These are phyloP conservation scores for Ceratocystis variospora DNA, from an alignment of 2,329 filamentous ascomycete genomes.

Conservation along the genomic window DNA sequence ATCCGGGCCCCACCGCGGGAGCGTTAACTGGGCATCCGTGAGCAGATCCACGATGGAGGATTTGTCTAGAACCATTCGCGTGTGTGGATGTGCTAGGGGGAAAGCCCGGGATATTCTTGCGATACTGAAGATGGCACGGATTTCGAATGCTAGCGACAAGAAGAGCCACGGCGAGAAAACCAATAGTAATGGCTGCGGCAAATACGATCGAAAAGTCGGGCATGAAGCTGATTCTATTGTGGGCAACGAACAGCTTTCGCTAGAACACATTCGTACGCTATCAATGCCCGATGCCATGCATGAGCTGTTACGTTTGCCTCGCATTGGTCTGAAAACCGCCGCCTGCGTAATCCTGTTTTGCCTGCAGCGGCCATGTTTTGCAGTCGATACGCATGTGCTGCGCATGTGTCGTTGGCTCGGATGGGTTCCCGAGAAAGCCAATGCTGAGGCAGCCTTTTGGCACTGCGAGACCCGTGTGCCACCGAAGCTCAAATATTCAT, in stretches of 20 bases:
- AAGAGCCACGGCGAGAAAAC: neutral
- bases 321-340: conserved; percentile 44
- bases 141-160: conserved; percentile 34
- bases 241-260: conserved; percentile 29
- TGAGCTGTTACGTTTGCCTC: conserved; percentile 37
- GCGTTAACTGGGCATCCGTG: conserved; percentile 63
- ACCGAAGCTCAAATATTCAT: conserved; percentile 39
- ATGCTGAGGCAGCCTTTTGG: conserved; percentile 35
- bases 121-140: conserved; percentile 54
- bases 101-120: conserved; percentile 62
- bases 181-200: neutral
- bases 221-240: conserved; percentile 26
- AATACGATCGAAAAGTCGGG: conserved; percentile 27
- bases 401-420: conserved; percentile 39
- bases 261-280: conserved; percentile 38
- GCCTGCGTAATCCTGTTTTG: conserved; percentile 45
- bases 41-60: conserved; percentile 43
- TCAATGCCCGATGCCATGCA: conserved; percentile 36
- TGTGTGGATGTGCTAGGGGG: conserved; percentile 54
- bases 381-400: conserved; percentile 44
- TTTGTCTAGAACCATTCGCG: conserved; percentile 54
- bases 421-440: conserved; percentile 40
- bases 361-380: conserved; percentile 39
- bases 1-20: conserved; percentile 52
- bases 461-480: conserved; percentile 42